Conservation (phyloP, 257 asterid species). For the Plantago major region DNA sequence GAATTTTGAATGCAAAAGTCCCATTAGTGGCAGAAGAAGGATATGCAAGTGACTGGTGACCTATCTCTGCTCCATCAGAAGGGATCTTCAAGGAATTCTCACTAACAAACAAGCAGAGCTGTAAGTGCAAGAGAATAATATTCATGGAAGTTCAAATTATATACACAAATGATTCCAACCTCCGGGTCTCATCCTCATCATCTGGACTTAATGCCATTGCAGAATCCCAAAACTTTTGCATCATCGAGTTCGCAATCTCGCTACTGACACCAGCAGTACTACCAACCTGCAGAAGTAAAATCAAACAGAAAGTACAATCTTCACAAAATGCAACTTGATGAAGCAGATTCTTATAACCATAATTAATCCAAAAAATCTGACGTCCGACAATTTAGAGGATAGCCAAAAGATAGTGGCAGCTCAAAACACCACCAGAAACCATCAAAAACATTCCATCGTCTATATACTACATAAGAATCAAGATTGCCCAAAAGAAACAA, state of each 20-base stretch:
- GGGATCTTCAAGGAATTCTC: slow-evolving; percentile 69
- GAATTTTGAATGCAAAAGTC: slow-evolving; percentile 77
- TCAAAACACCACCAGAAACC: too few species aligned
- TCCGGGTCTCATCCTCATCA: slow-evolving; percentile 74
- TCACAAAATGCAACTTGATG: neutral
- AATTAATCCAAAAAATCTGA: too few species aligned
- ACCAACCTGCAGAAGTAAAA: slow-evolving; percentile 57
- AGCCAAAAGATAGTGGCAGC: too few species aligned
- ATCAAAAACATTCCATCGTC: too few species aligned
- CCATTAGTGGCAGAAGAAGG: slow-evolving; percentile 46
- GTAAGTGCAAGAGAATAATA: slow-evolving; percentile 23
- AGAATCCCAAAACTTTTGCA: slow-evolving; percentile 97
- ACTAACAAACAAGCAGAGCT: slow-evolving; percentile 35
- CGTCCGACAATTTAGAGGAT: too few species aligned
- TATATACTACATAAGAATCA: too few species aligned
- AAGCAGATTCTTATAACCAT: neutral
- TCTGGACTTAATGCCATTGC: slow-evolving; percentile 83
- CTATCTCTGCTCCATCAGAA: slow-evolving; percentile 79
- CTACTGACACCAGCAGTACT: slow-evolving; percentile 55
- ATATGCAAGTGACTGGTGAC: slow-evolving; percentile 41
- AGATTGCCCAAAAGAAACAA: too few species aligned
- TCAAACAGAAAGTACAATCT: slow-evolving; percentile 1
- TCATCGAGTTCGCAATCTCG: slow-evolving; percentile 74
- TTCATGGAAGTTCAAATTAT: neutral
- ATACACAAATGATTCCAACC: slow-evolving; percentile 41